Base-by-base conservation (phyloP, 768 basidiomycete species). In the Boletus fagicola region DNA sequence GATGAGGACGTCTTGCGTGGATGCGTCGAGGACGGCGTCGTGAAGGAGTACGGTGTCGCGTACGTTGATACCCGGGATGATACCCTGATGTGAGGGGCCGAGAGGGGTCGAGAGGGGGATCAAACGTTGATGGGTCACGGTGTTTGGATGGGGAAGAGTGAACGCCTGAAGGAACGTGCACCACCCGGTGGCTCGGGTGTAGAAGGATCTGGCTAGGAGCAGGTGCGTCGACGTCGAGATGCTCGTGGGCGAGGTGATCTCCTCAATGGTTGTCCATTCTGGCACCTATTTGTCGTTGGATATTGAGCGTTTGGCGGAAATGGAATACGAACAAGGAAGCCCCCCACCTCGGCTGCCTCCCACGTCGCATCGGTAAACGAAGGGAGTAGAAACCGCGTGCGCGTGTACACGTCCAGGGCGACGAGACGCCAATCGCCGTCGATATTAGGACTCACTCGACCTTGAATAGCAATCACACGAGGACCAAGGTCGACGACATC, bases 211-310 rank as follows among this genome's bases (percentile, higher is more conserved):
- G 10, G 61, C 50, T 5, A 68, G 28, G 1, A 68, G 18, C 5
- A 67, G 24, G 53, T 67, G 64, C 2, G 66, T 65, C 20, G 61
- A 63, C 6, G 67, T 67, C 9, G 66, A 67, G 24, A 67, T 26
- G 24, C 45, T 45, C 43, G 15, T 38, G 7, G 44, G 58, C 7
- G 22, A 5, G 15, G 30, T 39, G 2, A 31, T 39, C 0, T 24
- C 61, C 5, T 51, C 35, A 16, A 24, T 18, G 3, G 5, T 18
- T 2, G 4, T n/a, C 28, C 28, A n/a, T 18, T 52, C 28, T 18
- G 44, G 5, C 4, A 49, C 12, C 66, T 67, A 28, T 22, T 12
- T 8, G 31, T 18, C 16, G 15, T 20, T 48, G 30, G 28, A 20
- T 10, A 24, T 51, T 28, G 4, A 31, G 24, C 13, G 26, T 20